Percentiles rank a stretch among this genome's conserved stretches.
Evolutionary conservation across 768 basidiomycete species (phyloP).

Genomic region (Auriscalpium vulgare): DNA sequence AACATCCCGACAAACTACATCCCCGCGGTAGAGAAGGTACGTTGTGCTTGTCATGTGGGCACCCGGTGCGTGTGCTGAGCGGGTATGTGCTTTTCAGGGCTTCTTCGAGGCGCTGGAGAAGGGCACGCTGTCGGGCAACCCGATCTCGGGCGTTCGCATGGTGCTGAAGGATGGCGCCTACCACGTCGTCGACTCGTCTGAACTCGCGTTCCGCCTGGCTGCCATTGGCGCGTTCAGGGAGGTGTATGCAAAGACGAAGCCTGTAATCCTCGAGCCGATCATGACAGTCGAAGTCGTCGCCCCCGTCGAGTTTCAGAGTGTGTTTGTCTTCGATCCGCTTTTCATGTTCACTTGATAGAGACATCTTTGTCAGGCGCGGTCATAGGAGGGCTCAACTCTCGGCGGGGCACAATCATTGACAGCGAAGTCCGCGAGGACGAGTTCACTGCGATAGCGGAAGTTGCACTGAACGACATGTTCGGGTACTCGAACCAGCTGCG

Average conservation of each 20-base stretch:
- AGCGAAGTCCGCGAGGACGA: conserved; percentile 97
- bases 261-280: conserved; percentile 92
- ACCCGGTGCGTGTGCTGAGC: not conserved
- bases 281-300: conserved; percentile 98
- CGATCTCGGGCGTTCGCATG: conserved; percentile 77
- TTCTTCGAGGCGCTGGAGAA: conserved; percentile 93
- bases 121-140: conserved; percentile 82
- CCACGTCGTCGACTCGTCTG: conserved; percentile 94
- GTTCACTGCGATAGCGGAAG: conserved; percentile 86
- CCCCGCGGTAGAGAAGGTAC: conserved; percentile 88
- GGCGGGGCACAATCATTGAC: conserved; percentile 90
- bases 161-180: conserved; percentile 87
- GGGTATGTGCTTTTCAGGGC: conserved; percentile 45
- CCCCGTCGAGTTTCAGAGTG: conserved; percentile 91
- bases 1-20: conserved; percentile 89
- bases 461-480: conserved; percentile 97
- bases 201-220: conserved; percentile 88
- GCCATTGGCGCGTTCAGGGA: conserved; percentile 92
- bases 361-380: conserved; percentile 50
- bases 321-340: conserved; percentile 14
- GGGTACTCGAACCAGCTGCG: conserved; percentile 90
- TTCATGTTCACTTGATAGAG: not conserved
- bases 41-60: conserved; percentile 10
- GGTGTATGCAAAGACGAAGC: conserved; percentile 65
- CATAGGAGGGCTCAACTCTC: conserved; percentile 87